A percentile compares a stretch with the other conserved stretches of the same genome.
Evolutionary conservation across 2,329 filamentous ascomycete species (phyloP).

Genomic region (Cordyceps militaris): DNA sequence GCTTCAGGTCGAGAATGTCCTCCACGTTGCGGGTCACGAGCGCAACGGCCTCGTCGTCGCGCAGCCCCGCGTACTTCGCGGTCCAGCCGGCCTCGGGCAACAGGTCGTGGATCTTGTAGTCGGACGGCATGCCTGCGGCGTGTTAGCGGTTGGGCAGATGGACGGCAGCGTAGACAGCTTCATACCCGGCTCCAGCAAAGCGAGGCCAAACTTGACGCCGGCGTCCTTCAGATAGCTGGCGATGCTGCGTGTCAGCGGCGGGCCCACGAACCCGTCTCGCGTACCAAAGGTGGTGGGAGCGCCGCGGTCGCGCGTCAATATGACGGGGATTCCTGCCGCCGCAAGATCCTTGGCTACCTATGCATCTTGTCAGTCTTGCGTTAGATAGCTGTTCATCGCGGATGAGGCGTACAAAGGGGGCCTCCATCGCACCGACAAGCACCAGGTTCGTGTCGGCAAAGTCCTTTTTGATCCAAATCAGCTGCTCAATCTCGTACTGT

Average conservation of each 20-base stretch:
- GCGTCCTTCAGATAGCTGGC: constrained; percentile 33
- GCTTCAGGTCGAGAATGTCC: constrained; percentile 31
- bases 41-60: constrained; percentile 26
- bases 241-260: constrained; percentile 33
- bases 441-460: constrained; percentile 27
- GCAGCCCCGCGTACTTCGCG: constrained; percentile 32
- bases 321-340: constrained; percentile 33
- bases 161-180: neutral
- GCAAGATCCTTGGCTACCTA: constrained; percentile 34
- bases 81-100: constrained; percentile 33
- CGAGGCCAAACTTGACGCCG: constrained; percentile 31
- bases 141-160: neutral
- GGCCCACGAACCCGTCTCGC: constrained; percentile 32
- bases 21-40: constrained; percentile 35
- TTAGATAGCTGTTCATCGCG: neutral
- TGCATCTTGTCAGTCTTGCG: neutral
- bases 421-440: constrained; percentile 32
- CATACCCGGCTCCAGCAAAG: constrained; percentile 22
- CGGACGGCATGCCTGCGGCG: constrained; percentile 21
- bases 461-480: constrained; percentile 32
- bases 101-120: constrained; percentile 33
- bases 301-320: constrained; percentile 32
- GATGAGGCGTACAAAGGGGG: constrained; percentile 27
- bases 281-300: constrained; percentile 30
- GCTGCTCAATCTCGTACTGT: constrained; percentile 34